These are phyloP conservation scores for Piper betle DNA, from an alignment of 164 flowering plant species.

Conservation along the genomic window DNA sequence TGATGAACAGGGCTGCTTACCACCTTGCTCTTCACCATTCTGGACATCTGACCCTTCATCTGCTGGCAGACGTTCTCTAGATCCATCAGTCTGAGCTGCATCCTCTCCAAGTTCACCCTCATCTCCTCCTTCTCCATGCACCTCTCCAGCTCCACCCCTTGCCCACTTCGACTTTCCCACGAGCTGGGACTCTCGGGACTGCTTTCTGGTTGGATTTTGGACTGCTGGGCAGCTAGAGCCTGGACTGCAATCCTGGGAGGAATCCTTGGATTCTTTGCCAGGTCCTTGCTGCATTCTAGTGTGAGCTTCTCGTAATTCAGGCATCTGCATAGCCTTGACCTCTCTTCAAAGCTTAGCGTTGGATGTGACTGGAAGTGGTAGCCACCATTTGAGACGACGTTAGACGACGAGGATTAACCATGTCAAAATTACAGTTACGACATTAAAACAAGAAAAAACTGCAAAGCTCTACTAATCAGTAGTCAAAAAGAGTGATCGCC, in stretches of 20 bases:
- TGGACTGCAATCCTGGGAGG: constrained; percentile 57
- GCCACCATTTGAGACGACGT: neutral
- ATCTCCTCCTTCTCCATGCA: constrained; percentile 24
- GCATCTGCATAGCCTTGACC: constrained; percentile 58
- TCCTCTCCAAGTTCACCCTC: constrained; percentile 36
- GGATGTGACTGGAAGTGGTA: constrained; percentile 49
- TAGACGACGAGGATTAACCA: neutral
- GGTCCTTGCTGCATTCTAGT: constrained; percentile 61
- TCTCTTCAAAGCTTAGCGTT: constrained; percentile 39
- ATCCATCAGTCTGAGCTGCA: constrained; percentile 57
- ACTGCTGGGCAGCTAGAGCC: constrained; percentile 55
- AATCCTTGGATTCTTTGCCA: constrained; percentile 65
- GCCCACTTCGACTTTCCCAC: neutral
- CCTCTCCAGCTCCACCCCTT: neutral
- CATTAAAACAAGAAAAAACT: no score
- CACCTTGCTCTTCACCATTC: constrained; percentile 16
- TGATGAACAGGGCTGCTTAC: constrained; percentile 6
- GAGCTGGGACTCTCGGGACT: neutral
- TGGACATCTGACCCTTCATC: constrained; percentile 50
- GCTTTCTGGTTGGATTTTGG: constrained; percentile 11
- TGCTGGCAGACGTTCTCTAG: constrained; percentile 44
- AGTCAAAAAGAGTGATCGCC: no score
- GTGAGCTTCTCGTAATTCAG: constrained; percentile 63
- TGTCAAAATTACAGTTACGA: no score
- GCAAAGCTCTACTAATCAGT: no score